Conservation (phyloP, 805 yeast species). For the Wickerhamiella lipophila region DNA sequence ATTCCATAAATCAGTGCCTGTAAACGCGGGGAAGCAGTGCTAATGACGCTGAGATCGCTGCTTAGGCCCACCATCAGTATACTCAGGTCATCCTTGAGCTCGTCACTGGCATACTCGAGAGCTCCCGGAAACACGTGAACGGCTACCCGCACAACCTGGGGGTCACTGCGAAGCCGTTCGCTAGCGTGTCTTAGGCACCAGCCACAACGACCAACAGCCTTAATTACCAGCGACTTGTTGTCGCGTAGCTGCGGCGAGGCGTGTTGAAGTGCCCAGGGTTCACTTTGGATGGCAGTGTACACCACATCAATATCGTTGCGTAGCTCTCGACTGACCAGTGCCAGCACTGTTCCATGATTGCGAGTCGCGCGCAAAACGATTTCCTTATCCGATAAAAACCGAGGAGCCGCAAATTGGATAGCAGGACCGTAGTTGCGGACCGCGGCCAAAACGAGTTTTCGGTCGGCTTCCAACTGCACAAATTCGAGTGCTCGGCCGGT, state of each 20-base stretch:
- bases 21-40: conserved; percentile 5
- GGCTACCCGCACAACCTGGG: not conserved
- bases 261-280: conserved; percentile 10
- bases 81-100: conserved; percentile 6
- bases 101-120: conserved; percentile 6
- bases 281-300: conserved; percentile 3
- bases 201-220: conserved; percentile 7
- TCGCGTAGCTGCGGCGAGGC: conserved; percentile 8
- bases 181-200: conserved; percentile 7
- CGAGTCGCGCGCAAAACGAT: conserved; percentile 7
- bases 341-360: conserved; percentile 2
- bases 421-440: conserved; percentile 9
- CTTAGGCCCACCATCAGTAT: not conserved
- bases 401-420: conserved; percentile 2
- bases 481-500: conserved; percentile 11
- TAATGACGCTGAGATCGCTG: not conserved
- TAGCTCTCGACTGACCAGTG: not conserved
- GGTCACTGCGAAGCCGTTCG: conserved; percentile 4
- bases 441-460: conserved; percentile 10
- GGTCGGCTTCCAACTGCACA: conserved; percentile 1
- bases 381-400: conserved; percentile 3
- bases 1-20: not conserved
- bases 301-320: conserved; percentile 8
- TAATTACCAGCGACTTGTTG: conserved; percentile 6
- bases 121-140: conserved; percentile 7